Base-by-base conservation (phyloP, 2,329 filamentous ascomycete genomes). In the Tolypocladium endophyticum region DNA sequence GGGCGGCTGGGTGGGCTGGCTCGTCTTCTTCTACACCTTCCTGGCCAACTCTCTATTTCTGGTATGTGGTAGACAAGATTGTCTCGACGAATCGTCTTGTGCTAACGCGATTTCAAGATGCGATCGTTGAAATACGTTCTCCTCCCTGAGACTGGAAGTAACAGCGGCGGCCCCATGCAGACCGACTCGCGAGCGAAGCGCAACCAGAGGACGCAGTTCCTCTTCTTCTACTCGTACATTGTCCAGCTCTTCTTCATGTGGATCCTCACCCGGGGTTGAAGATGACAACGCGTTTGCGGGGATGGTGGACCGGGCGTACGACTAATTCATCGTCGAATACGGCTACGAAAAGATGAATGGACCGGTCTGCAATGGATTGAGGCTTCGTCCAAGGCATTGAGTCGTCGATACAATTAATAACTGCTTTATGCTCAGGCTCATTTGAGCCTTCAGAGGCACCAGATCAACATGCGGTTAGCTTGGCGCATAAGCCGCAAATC, bases 181-280 rank as follows among this genome's bases (percentile, higher is more conserved):
- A 82, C 81, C 66, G 89, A 95, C 62, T 90, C 90, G 35, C 85
- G 92, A 63, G 87, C 89, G 45, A 94, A 96, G 77, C 87, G 89
- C 70, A 94, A 89, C 74, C 86, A 91, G 71, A 82, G 92, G 63
- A 96, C 92, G 1, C 91, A 96, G 74, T 96, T 96, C 70, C 80
- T 97, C 65, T 96, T 96, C 74, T 81, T 92, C 66, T 97, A 99
- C 76, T 93, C 92, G 53, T 99, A 97, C 74, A 80, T 95, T 59
- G 87, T 97, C 60, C 94, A 99, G 77, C 83, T 97, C 66, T 78
- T 92, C 59, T 96, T 97, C 74, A 99, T 97, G 92, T 94, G 93
- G 87, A 74, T 84, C 64, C 74, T 86, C 61, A 83, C 77, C 61
- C 73, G 77, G 61, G 73, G 76, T 35, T 82, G 63, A 66, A 25